phyloP scores from a whole-genome alignment of 2,329 filamentous ascomycete species.

The Pseudocercospora cruenta region DNA sequence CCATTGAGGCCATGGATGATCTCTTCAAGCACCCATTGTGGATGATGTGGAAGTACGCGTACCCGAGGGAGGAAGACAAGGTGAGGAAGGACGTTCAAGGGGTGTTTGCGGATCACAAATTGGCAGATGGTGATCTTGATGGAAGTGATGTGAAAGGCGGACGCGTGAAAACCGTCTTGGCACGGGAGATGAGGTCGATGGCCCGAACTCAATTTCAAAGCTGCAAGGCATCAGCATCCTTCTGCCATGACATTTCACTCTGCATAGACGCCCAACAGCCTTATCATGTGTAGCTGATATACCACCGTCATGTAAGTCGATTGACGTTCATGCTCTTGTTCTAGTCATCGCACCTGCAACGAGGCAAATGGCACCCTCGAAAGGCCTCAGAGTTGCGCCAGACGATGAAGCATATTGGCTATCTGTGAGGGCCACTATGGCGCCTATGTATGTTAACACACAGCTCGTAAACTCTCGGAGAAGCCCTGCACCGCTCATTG shows the following conservation, averaged over 20 bases:
- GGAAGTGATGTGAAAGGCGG: background rate
- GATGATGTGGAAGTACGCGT: constrained; percentile 1
- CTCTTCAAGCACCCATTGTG: background rate
- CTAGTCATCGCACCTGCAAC: background rate
- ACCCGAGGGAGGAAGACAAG: background rate
- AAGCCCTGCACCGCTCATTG: background rate
- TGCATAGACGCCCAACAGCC: background rate
- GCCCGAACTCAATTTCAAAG: no score
- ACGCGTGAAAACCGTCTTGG: background rate
- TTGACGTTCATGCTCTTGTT: background rate
- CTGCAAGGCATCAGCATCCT: no score
- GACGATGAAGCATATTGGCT: constrained; percentile 7
- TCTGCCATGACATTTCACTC: background rate
- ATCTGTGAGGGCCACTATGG: background rate
- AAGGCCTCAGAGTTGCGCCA: background rate
- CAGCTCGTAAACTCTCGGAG: constrained; percentile 5
- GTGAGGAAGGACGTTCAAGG: background rate
- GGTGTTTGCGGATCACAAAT: background rate
- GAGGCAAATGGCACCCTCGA: background rate
- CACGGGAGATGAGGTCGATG: no score
- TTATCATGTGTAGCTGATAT: background rate
- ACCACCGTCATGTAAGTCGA: background rate
- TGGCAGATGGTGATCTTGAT: background rate
- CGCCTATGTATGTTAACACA: constrained; percentile 4
- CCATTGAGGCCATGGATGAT: background rate